Evolutionary conservation across 768 basidiomycete species (phyloP).

Genomic region (Boletus bicolor): DNA sequence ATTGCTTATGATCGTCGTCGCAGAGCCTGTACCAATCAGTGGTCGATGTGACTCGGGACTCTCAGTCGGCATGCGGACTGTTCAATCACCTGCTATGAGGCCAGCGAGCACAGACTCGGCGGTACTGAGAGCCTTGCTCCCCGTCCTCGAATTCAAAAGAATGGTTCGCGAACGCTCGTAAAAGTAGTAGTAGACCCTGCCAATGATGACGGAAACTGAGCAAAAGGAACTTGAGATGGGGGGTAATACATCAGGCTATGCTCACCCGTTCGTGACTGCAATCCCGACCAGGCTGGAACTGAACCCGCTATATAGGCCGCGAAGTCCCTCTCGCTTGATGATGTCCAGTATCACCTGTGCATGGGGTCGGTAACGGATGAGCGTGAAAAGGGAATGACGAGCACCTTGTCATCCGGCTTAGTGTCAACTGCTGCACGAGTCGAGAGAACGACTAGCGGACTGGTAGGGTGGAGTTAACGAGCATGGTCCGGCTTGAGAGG

Average conservation of each 20-base stretch:
- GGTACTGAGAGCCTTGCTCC: slow-evolving; percentile 71
- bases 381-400: background rate
- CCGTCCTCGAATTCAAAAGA: slow-evolving; percentile 52
- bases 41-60: background rate
- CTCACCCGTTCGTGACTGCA: slow-evolving; percentile 87
- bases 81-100: slow-evolving; percentile 68
- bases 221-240: background rate
- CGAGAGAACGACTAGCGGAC: slow-evolving; percentile 88
- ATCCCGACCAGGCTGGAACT: slow-evolving; percentile 85
- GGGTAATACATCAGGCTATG: slow-evolving; percentile 11
- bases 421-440: slow-evolving; percentile 92
- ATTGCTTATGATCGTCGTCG: slow-evolving; percentile 86
- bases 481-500: background rate
- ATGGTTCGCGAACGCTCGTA: slow-evolving; percentile 67
- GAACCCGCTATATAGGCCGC: slow-evolving; percentile 85
- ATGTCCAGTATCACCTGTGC: slow-evolving; percentile 70
- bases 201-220: slow-evolving; percentile 25
- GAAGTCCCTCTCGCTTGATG: slow-evolving; percentile 78
- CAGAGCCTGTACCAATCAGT: slow-evolving; percentile 54
- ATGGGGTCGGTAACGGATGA: slow-evolving; percentile 44
- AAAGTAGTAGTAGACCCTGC: slow-evolving; percentile 86
- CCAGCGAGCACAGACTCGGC: slow-evolving; percentile 89
- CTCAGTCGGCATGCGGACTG: background rate
- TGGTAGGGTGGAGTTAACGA: slow-evolving; percentile 30
- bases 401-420: slow-evolving; percentile 72